Evolutionary conservation across 2,329 filamentous ascomycete species (phyloP).

Genomic region (Penicillium freii): DNA sequence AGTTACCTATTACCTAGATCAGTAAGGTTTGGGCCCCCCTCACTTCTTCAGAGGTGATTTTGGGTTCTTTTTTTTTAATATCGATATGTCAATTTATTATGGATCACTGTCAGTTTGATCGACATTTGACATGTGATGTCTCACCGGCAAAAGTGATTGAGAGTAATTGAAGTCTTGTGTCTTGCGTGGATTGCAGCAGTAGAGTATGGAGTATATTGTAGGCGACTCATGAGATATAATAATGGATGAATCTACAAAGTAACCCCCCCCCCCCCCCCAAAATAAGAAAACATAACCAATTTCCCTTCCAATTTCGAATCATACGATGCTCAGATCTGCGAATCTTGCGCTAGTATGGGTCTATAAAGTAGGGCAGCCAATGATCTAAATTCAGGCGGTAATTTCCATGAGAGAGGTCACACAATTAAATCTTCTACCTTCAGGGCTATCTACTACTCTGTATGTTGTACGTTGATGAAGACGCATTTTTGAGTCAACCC

Average conservation of each 20-base stretch:
- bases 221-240: background rate
- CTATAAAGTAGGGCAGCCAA: background rate
- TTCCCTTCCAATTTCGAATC: background rate
- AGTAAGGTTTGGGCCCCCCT: background rate
- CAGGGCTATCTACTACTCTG: no score
- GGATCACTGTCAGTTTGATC: background rate
- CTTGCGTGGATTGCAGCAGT: background rate
- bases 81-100: background rate
- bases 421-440: background rate
- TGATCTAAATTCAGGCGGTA: background rate
- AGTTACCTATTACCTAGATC: background rate
- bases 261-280: background rate
- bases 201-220: background rate
- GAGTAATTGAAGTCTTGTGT: background rate
- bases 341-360: background rate
- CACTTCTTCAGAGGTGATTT: background rate
- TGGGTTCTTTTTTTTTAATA: background rate
- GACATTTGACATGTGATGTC: slow-evolving; percentile 3
- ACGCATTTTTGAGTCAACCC: background rate
- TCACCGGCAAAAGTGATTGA: background rate
- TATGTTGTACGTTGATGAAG: background rate
- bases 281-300: background rate
- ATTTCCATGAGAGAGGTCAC: background rate
- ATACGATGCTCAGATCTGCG: background rate
- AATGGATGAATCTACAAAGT: background rate